Evolutionary conservation across 1,284 basidiomycete species (phyloP).

Genomic region (Lignosus rhinocerotis): DNA sequence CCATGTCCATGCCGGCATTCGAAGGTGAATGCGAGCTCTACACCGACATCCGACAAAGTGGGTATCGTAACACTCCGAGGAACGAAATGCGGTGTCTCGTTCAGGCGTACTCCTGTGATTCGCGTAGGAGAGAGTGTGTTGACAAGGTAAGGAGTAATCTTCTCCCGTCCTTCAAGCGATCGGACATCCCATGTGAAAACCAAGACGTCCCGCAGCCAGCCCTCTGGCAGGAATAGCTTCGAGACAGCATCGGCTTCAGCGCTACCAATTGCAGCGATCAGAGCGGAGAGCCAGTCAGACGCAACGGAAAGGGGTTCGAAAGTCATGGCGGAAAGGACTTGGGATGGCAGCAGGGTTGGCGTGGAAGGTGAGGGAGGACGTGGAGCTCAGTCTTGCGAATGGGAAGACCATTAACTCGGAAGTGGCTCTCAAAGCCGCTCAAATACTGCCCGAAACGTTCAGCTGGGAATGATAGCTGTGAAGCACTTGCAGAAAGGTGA

Average conservation of each 20-base stretch:
- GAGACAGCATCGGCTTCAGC: slow-evolving; percentile 37
- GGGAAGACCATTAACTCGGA: not conserved
- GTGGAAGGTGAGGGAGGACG: not conserved
- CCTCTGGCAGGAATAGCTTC: slow-evolving; percentile 43
- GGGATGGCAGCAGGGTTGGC: not conserved
- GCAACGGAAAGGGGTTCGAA: slow-evolving; percentile 30
- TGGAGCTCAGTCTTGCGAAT: not conserved
- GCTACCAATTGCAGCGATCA: slow-evolving; percentile 37
- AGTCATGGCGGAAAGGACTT: not conserved
- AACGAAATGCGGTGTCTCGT: slow-evolving; percentile 28
- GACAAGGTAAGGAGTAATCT: slow-evolving; percentile 44
- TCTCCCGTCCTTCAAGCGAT: slow-evolving; percentile 46
- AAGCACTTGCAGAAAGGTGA: not conserved
- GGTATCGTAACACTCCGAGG: slow-evolving; percentile 28
- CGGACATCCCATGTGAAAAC: slow-evolving; percentile 64
- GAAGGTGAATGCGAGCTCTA: slow-evolving; percentile 40
- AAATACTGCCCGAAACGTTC: not conserved
- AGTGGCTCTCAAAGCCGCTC: not conserved
- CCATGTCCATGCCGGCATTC: slow-evolving; percentile 40
- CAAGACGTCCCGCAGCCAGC: slow-evolving; percentile 58
- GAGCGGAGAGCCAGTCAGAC: slow-evolving; percentile 45
- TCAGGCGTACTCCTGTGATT: slow-evolving; percentile 34
- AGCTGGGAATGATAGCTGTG: not conserved
- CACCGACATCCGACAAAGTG: slow-evolving; percentile 15
- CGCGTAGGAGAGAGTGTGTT: slow-evolving; percentile 31